phyloP scores from a whole-genome alignment of 495 filamentous ascomycete species.

The Aspergillus leporis region DNA sequence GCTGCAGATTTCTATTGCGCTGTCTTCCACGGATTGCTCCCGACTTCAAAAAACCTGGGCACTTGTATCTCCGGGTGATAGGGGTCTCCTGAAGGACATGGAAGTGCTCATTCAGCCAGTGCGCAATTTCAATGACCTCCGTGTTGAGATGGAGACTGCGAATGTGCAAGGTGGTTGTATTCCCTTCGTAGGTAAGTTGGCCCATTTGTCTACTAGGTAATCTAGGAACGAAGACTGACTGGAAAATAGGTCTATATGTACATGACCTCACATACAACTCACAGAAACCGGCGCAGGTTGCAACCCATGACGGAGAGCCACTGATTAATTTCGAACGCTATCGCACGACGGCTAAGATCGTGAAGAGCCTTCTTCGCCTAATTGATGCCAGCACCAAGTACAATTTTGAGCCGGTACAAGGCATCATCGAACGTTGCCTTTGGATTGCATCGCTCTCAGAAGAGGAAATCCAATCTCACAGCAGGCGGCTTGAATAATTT shows the following conservation, averaged over 20 bases:
- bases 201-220: background rate
- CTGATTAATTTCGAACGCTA: conserved; percentile 96
- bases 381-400: conserved; percentile 94
- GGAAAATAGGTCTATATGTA: conserved; percentile 68
- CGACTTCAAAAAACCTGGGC: conserved; percentile 81
- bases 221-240: conserved; percentile 6
- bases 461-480: conserved; percentile 70
- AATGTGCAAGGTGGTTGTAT: conserved; percentile 84
- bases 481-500: conserved; percentile 52
- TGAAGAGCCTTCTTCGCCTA: conserved; percentile 86
- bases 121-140: conserved; percentile 85
- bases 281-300: conserved; percentile 74
- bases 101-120: conserved; percentile 84
- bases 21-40: conserved; percentile 78
- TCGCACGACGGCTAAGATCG: conserved; percentile 83
- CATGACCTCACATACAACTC: conserved; percentile 97
- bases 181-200: conserved; percentile 81
- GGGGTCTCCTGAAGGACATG: conserved; percentile 73
- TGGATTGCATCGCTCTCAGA: conserved; percentile 92
- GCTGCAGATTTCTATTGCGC: conserved; percentile 89
- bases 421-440: conserved; percentile 84
- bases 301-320: conserved; percentile 60
- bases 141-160: conserved; percentile 86
- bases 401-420: conserved; percentile 78
- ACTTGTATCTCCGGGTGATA: conserved; percentile 69